Percentiles rank a stretch among this genome's conserved stretches.
Evolutionary conservation across 2,329 filamentous ascomycete genomes (phyloP).

Genomic region (Fusarium sp.): DNA sequence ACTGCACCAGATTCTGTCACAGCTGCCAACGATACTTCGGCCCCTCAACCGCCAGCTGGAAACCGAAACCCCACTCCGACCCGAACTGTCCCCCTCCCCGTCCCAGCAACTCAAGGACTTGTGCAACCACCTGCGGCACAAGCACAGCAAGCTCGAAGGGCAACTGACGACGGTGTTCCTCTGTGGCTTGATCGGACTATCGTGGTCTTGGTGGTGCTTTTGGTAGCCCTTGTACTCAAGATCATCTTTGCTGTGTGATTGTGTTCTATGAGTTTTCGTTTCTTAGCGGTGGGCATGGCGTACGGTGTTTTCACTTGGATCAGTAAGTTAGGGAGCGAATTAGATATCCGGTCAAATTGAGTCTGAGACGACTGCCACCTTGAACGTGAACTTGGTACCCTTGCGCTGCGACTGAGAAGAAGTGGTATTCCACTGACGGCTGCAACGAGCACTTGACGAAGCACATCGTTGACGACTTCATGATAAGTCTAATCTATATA

Average conservation of each 20-base stretch:
- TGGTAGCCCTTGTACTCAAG: slow-evolving; percentile 77
- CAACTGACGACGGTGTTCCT: slow-evolving; percentile 64
- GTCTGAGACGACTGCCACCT: background rate
- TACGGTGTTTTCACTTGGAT: slow-evolving; percentile 10
- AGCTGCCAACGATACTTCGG: background rate
- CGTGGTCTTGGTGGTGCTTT: slow-evolving; percentile 74
- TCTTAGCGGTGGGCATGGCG: slow-evolving; percentile 14
- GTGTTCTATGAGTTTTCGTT: background rate
- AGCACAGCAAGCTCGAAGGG: slow-evolving; percentile 36
- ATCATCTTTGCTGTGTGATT: slow-evolving; percentile 55
- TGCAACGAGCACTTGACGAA: no score
- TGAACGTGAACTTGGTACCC: background rate
- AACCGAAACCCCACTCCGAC: slow-evolving; percentile 32
- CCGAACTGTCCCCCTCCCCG: slow-evolving; percentile 21
- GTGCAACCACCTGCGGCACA: slow-evolving; percentile 25
- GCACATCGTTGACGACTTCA: no score
- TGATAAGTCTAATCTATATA: no score
- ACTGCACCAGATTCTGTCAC: slow-evolving; percentile 52
- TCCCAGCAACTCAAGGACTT: slow-evolving; percentile 17
- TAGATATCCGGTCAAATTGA: slow-evolving; percentile 44
- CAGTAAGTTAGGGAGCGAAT: slow-evolving; percentile 28
- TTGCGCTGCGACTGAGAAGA: background rate
- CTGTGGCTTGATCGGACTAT: slow-evolving; percentile 88
- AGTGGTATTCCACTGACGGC: no score
- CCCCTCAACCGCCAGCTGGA: slow-evolving; percentile 16